Conservation (phyloP, 768 basidiomycete genomes). For the Lactarius quietus region DNA sequence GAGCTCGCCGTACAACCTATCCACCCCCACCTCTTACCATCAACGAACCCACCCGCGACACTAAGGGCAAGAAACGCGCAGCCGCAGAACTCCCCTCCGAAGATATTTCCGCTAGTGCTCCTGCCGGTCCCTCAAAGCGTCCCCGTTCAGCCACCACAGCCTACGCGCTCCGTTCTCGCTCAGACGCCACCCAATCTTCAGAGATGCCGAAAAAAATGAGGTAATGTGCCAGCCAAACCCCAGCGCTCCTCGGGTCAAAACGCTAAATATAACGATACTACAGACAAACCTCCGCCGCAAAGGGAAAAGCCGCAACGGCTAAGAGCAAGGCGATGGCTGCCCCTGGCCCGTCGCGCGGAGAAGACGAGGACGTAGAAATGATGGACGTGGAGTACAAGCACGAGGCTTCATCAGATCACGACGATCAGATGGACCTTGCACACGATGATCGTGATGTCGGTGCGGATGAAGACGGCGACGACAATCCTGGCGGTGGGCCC, state of each 20-base stretch:
- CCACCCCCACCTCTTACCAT: slow-evolving; percentile 51
- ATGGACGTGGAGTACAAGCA: slow-evolving; percentile 57
- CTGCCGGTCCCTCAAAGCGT: slow-evolving; percentile 56
- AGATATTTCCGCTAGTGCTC: slow-evolving; percentile 47
- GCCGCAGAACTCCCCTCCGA: slow-evolving; percentile 65
- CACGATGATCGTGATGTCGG: slow-evolving; percentile 46
- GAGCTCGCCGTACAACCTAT: slow-evolving; percentile 57
- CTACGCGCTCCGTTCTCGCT: slow-evolving; percentile 67
- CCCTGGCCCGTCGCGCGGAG: slow-evolving; percentile 59
- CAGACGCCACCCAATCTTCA: slow-evolving; percentile 38
- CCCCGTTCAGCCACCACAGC: slow-evolving; percentile 47
- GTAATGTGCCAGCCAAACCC: slow-evolving; percentile 34
- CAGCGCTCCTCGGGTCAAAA: not conserved
- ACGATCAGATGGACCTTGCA: slow-evolving; percentile 44
- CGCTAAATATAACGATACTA: slow-evolving; percentile 19
- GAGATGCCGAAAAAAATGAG: slow-evolving; percentile 77
- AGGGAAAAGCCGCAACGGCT: slow-evolving; percentile 39
- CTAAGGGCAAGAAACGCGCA: slow-evolving; percentile 92
- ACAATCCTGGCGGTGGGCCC: slow-evolving; percentile 37
- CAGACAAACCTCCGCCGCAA: slow-evolving; percentile 46
- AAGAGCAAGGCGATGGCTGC: slow-evolving; percentile 56
- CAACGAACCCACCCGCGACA: slow-evolving; percentile 71
- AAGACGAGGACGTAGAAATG: slow-evolving; percentile 78
- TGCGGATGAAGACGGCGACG: slow-evolving; percentile 48
- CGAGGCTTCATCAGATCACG: slow-evolving; percentile 44